These are phyloP conservation scores for Verruconis gallopava DNA, from an alignment of 2,329 filamentous ascomycete species.

Conservation along the genomic window DNA sequence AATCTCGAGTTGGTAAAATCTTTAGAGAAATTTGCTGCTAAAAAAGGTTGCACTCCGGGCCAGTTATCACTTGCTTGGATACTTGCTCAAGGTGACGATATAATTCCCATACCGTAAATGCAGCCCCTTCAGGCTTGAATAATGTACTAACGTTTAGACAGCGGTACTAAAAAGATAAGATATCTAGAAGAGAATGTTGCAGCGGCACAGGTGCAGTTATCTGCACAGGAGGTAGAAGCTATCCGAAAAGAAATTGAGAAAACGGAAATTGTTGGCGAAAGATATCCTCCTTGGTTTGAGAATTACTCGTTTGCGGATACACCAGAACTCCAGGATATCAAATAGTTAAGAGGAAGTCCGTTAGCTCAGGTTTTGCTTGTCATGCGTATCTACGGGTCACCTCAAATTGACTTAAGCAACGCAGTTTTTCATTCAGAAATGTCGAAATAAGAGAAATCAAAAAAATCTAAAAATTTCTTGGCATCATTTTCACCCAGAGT, in stretches of 20 bases:
- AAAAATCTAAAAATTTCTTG: constrained; percentile 13
- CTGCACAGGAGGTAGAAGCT: constrained; percentile 16
- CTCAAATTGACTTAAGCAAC: too few relatives aligned
- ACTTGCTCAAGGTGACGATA: constrained; percentile 17
- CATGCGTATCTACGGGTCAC: too few relatives aligned
- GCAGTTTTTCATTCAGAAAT: too few relatives aligned
- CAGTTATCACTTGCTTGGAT: constrained; percentile 22
- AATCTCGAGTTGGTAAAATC: constrained; percentile 20
- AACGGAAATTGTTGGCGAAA: constrained; percentile 6
- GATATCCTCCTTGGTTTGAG: constrained; percentile 4
- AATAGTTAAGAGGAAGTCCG: neutral
- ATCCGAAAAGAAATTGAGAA: constrained; percentile 20
- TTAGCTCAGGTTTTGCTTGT: too few relatives aligned
- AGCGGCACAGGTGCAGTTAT: constrained; percentile 15
- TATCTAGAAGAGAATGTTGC: constrained; percentile 18
- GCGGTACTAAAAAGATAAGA: constrained; percentile 19
- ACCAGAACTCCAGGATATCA: constrained; percentile 2
- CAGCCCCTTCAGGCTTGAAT: neutral
- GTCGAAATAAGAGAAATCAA: too few relatives aligned
- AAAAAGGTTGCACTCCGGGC: constrained; percentile 19
- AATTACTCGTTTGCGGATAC: constrained; percentile 5
- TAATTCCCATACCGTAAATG: constrained; percentile 12
- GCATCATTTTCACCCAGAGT: constrained; percentile 17
- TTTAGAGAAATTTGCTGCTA: constrained; percentile 16
- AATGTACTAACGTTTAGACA: constrained; percentile 11